phyloP scores from a whole-genome alignment of 208 protist genomes.

The Herpetomonas tarakana region DNA sequence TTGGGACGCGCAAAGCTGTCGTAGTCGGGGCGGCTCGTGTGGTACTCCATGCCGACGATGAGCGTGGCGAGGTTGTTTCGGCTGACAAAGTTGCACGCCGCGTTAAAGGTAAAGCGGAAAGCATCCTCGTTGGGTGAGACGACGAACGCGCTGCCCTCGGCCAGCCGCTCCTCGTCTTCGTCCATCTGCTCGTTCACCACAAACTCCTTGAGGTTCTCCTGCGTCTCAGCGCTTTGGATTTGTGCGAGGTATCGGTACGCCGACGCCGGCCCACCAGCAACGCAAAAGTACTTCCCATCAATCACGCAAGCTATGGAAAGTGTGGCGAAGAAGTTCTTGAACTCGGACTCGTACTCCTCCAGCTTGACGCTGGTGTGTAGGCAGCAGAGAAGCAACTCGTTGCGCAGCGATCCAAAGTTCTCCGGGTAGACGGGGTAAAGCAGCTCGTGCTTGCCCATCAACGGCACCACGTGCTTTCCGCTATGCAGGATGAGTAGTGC shows the following conservation, averaged over 20 bases:
- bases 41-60: slow-evolving; percentile 80
- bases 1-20: slow-evolving; percentile 64
- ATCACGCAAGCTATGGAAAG: slow-evolving; percentile 70
- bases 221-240: slow-evolving; percentile 28
- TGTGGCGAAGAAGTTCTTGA: slow-evolving; percentile 58
- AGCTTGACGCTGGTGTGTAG: slow-evolving; percentile 24
- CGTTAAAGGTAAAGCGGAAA: slow-evolving; percentile 78
- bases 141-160: slow-evolving; percentile 54
- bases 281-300: slow-evolving; percentile 67
- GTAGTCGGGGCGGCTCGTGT: slow-evolving; percentile 62
- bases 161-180: slow-evolving; percentile 73
- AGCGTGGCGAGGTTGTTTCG: slow-evolving; percentile 60
- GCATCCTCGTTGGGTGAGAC: slow-evolving; percentile 37
- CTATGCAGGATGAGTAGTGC: slow-evolving; percentile 52
- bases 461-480: slow-evolving; percentile 34
- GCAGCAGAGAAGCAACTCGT: slow-evolving; percentile 51
- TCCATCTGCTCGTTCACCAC: slow-evolving; percentile 79
- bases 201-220: slow-evolving; percentile 50
- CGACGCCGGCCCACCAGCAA: slow-evolving; percentile 53
- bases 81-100: slow-evolving; percentile 74
- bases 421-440: slow-evolving; percentile 63
- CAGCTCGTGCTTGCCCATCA: slow-evolving; percentile 79
- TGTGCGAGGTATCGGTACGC: slow-evolving; percentile 39
- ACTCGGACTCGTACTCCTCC: slow-evolving; percentile 33
- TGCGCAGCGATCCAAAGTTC: slow-evolving; percentile 68